These are phyloP conservation scores for Daldinia loculata DNA, from an alignment of 495 filamentous ascomycete genomes.

Conservation along the genomic window DNA sequence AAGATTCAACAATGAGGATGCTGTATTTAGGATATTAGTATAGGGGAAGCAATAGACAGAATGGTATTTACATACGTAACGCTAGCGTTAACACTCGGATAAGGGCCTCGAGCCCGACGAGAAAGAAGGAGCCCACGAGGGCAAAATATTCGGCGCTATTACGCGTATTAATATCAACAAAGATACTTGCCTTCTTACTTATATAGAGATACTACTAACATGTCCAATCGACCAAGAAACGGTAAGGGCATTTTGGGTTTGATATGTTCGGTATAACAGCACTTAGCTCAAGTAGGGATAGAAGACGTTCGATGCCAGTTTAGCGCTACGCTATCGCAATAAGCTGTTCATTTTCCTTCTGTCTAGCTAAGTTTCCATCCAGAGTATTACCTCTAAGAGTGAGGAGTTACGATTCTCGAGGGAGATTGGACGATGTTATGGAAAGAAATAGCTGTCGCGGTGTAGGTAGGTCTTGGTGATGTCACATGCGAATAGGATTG, in stretches of 20 bases:
- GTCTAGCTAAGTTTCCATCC: slow-evolving; percentile 14
- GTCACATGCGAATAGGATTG: slow-evolving; percentile 40
- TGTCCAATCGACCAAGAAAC: slow-evolving; percentile 81
- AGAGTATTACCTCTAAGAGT: slow-evolving; percentile 1
- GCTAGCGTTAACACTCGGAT: slow-evolving; percentile 90
- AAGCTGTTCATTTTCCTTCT: slow-evolving; percentile 31
- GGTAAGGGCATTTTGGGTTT: slow-evolving; percentile 74
- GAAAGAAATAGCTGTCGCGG: slow-evolving; percentile 24
- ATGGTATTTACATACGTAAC: slow-evolving; percentile 69
- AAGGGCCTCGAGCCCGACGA: slow-evolving; percentile 81
- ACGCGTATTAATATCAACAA: slow-evolving; percentile 21
- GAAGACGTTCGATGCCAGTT: slow-evolving; percentile 25
- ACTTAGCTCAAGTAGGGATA: slow-evolving; percentile 23
- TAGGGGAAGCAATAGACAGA: background rate
- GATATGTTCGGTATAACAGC: slow-evolving; percentile 28
- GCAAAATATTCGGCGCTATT: slow-evolving; percentile 82
- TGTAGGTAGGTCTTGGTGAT: slow-evolving; percentile 35
- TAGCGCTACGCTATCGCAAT: slow-evolving; percentile 37
- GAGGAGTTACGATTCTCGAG: slow-evolving; percentile 1
- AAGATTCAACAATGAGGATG: slow-evolving; percentile 78
- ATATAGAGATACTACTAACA: slow-evolving; percentile 56
- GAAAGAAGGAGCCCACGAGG: slow-evolving; percentile 79
- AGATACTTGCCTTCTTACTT: background rate
- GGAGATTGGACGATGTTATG: background rate
- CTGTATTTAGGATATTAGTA: slow-evolving; percentile 55